Conservation (phyloP, 225 moss, liverwort and hornwort genomes). For the Thuidium tamariscinum region DNA sequence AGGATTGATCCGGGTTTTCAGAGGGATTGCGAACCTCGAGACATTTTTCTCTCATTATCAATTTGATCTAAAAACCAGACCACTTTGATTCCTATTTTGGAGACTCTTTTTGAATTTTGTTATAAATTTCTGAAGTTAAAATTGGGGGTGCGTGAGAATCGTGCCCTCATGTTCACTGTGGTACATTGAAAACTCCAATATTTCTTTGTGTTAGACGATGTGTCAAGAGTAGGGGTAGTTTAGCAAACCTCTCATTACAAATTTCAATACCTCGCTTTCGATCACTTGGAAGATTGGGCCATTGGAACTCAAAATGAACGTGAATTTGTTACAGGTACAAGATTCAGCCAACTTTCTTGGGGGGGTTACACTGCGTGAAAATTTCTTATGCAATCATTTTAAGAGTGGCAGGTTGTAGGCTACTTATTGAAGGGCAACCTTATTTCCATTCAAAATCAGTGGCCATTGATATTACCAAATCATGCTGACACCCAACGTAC, state of each 20-base stretch:
- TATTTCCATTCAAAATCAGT: not conserved
- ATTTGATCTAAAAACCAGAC: too few species aligned
- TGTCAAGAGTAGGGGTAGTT: not conserved
- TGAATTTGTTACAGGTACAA: slow-evolving; percentile 66
- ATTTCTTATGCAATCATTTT: not conserved
- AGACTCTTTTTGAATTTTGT: not conserved
- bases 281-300: not conserved
- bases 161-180: not conserved
- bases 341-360: not conserved
- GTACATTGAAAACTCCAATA: not conserved
- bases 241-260: not conserved
- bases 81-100: not conserved
- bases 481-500: not conserved
- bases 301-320: slow-evolving; percentile 84
- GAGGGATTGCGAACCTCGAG: not conserved
- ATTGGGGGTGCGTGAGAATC: not conserved
- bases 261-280: not conserved
- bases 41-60: too few species aligned
- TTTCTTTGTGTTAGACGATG: not conserved
- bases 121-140: not conserved
- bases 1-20: not conserved
- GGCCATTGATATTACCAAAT: too few species aligned
- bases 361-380: not conserved
- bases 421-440: not conserved
- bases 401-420: not conserved